These are phyloP conservation scores for Aspergillus brunneoviolaceus DNA, from an alignment of 2,329 filamentous ascomycete genomes.

Conservation along the genomic window DNA sequence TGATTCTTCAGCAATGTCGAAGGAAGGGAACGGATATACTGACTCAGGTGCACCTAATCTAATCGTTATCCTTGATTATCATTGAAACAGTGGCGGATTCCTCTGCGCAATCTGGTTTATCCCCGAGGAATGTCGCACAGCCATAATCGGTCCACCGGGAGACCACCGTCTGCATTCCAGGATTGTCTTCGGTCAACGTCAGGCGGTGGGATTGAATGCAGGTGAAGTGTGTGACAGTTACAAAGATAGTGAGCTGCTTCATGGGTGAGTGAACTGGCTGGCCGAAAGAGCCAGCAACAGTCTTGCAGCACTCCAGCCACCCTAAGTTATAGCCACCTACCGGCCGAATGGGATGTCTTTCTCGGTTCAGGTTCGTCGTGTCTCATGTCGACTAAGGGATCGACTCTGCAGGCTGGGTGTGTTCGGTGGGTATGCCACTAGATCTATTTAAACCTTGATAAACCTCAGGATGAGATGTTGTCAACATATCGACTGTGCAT, in stretches of 20 bases:
- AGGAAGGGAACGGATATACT: no score
- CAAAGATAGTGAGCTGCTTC: neutral
- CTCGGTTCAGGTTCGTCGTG: neutral
- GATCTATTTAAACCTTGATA: neutral
- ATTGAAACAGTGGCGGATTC: slow-evolving; percentile 2
- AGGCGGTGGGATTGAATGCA: neutral
- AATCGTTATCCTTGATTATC: neutral
- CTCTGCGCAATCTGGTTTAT: neutral
- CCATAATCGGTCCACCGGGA: slow-evolving; percentile 7
- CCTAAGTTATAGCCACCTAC: neutral
- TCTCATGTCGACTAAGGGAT: neutral
- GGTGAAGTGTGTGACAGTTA: neutral
- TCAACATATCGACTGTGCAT: neutral
- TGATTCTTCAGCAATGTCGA: no score
- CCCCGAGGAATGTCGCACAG: slow-evolving; percentile 7
- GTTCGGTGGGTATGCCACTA: neutral
- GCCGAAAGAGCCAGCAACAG: neutral
- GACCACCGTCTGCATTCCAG: slow-evolving; percentile 1
- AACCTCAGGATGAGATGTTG: neutral
- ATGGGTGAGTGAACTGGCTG: neutral
- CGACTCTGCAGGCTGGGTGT: slow-evolving; percentile 3
- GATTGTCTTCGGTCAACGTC: slow-evolving; percentile 3
- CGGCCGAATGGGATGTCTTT: neutral
- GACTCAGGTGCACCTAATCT: neutral
- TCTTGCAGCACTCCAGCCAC: neutral